These are phyloP conservation scores for Hansenula lynferdii DNA, from an alignment of 1,139 yeast species.

Conservation along the genomic window DNA sequence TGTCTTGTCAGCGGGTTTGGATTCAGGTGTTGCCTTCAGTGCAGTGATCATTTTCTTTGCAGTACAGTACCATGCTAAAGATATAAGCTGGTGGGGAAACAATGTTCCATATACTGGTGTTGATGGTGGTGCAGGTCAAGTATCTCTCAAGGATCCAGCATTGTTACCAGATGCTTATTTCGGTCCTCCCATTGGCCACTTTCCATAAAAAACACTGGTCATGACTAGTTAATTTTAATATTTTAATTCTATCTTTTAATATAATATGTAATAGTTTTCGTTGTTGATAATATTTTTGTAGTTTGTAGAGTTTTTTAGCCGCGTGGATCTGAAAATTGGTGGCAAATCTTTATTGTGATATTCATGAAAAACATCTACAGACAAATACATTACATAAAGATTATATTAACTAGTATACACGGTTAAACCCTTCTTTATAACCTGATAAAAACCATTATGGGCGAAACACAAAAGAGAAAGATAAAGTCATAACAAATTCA, in stretches of 20 bases:
- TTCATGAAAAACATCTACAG: no score
- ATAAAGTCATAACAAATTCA: slow-evolving; percentile 12
- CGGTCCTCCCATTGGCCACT: slow-evolving; percentile 38
- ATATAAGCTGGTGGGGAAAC: slow-evolving; percentile 59
- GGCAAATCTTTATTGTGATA: no score
- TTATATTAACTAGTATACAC: not conserved
- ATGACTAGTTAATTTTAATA: no score
- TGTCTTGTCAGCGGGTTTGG: slow-evolving; percentile 50
- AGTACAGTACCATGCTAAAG: slow-evolving; percentile 39
- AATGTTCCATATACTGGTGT: slow-evolving; percentile 36
- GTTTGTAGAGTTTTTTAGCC: not conserved
- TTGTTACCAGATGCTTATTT: slow-evolving; percentile 39
- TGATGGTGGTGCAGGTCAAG: slow-evolving; percentile 37
- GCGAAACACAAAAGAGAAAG: not conserved
- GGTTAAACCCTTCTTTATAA: not conserved
- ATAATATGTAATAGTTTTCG: no score
- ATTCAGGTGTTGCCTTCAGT: slow-evolving; percentile 57
- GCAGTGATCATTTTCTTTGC: slow-evolving; percentile 52
- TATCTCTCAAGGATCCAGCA: slow-evolving; percentile 19
- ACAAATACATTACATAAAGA: not conserved
- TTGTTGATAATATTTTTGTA: no score
- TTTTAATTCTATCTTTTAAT: not conserved
- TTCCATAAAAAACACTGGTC: no score
- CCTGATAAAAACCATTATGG: slow-evolving; percentile 1
- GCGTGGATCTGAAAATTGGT: no score